phyloP scores from a whole-genome alignment of 2,329 filamentous ascomycete genomes.

The Beauveria sp. region DNA sequence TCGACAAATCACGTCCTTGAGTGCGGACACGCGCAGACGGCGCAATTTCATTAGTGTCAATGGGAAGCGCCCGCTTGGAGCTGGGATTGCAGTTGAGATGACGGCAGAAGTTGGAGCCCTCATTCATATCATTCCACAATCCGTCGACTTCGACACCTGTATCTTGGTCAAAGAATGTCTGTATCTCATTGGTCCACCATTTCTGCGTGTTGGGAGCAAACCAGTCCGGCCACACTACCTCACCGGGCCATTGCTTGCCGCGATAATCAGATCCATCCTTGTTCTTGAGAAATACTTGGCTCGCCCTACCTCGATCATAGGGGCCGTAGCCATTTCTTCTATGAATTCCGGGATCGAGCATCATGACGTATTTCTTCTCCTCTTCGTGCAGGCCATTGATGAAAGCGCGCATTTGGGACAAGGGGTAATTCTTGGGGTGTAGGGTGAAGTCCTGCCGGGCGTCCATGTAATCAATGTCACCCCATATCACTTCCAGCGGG shows the following conservation, averaged over 20 bases:
- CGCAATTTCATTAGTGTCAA: too few relatives aligned
- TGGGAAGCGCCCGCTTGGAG: too few relatives aligned
- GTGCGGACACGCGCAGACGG: too few relatives aligned
- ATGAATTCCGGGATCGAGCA: constrained; percentile 58
- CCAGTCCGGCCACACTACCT: constrained; percentile 66
- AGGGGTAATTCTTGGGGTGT: constrained; percentile 56
- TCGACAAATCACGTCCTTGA: too few relatives aligned
- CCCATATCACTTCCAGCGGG: constrained; percentile 68
- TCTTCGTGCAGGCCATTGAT: constrained; percentile 58
- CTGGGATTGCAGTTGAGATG: background rate
- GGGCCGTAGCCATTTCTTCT: constrained; percentile 34
- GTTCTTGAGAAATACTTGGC: constrained; percentile 30
- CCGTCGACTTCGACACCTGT: constrained; percentile 68
- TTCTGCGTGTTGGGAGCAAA: constrained; percentile 52
- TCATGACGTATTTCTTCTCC: constrained; percentile 65
- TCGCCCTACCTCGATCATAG: constrained; percentile 29
- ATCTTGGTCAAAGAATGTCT: constrained; percentile 53
- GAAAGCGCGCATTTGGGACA: constrained; percentile 55
- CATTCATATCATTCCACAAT: constrained; percentile 68
- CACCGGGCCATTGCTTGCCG: constrained; percentile 70
- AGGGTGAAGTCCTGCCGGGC: constrained; percentile 48
- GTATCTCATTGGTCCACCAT: constrained; percentile 63
- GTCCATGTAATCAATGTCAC: constrained; percentile 67
- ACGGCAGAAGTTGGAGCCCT: constrained; percentile 26
- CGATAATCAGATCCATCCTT: constrained; percentile 17